phyloP scores from a whole-genome alignment of 768 basidiomycete species.

The Lepiota subincarnata region DNA sequence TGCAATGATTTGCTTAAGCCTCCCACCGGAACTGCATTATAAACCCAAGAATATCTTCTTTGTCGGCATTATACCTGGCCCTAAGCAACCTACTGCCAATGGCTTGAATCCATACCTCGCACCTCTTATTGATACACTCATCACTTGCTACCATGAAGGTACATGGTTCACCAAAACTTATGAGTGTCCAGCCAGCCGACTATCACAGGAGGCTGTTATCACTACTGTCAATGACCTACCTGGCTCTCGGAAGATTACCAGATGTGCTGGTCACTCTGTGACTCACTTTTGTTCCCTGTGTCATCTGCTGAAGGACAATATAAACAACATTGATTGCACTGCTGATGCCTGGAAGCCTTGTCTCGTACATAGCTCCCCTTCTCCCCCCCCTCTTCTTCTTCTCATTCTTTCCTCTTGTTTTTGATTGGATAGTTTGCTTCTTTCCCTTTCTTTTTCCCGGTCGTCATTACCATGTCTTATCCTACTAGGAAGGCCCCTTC shows the following conservation, averaged over 20 bases:
- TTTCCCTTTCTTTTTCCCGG: too few relatives aligned
- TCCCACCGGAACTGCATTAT: conserved; percentile 24
- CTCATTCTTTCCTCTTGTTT: too few relatives aligned
- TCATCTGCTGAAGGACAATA: not conserved
- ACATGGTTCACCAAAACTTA: conserved; percentile 21
- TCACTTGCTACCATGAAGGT: conserved; percentile 25
- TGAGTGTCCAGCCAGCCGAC: conserved; percentile 17
- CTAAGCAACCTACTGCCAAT: conserved; percentile 21
- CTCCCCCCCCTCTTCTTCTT: too few relatives aligned
- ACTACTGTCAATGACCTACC: conserved; percentile 31
- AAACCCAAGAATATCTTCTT: conserved; percentile 32
- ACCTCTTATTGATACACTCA: conserved; percentile 32
- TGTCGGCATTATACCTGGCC: conserved; percentile 21
- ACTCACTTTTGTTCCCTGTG: conserved; percentile 13
- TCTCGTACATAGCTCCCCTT: too few relatives aligned
- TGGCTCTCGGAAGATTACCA: conserved; percentile 24
- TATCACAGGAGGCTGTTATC: conserved; percentile 23
- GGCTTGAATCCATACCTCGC: conserved; percentile 32
- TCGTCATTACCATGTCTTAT: too few relatives aligned
- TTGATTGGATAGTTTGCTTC: too few relatives aligned
- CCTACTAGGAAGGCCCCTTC: too few relatives aligned
- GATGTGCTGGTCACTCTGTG: conserved; percentile 15
- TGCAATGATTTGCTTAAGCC: conserved; percentile 30
- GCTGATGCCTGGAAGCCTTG: not conserved
- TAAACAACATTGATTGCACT: conserved; percentile 9